Percentiles rank a stretch among this genome's conserved stretches.
These are phyloP conservation scores for Leptographium flavum DNA, from an alignment of 2,329 filamentous ascomycete species.

Conservation along the genomic window DNA sequence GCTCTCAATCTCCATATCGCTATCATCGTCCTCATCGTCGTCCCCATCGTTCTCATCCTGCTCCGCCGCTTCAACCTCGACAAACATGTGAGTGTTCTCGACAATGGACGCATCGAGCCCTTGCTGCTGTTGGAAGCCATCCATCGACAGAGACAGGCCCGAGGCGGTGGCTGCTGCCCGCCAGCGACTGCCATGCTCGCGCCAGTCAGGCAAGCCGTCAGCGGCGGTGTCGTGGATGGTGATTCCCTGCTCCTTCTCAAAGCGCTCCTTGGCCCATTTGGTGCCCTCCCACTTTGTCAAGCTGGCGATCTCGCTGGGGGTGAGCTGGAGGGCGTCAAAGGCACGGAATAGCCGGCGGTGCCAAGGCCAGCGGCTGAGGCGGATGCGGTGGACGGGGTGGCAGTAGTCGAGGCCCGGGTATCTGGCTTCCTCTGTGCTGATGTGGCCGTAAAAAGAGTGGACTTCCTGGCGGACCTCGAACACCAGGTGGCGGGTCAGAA, in stretches of 20 bases:
- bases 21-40: constrained; percentile 17
- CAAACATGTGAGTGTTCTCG: no score
- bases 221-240: constrained; percentile 57
- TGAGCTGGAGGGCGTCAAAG: constrained; percentile 57
- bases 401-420: constrained; percentile 73
- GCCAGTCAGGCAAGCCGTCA: constrained; percentile 51
- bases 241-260: constrained; percentile 60
- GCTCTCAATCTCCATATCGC: constrained; percentile 36
- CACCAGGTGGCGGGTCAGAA: constrained; percentile 58
- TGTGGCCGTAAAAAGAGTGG: constrained; percentile 62
- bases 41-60: constrained; percentile 2
- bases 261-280: constrained; percentile 69
- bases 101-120: background rate
- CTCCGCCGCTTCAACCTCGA: background rate
- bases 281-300: constrained; percentile 76
- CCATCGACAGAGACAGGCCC: background rate
- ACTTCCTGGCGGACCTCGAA: constrained; percentile 69
- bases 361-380: constrained; percentile 64
- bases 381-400: constrained; percentile 56
- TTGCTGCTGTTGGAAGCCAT: background rate
- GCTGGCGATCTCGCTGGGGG: constrained; percentile 51
- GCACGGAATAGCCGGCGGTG: constrained; percentile 63
- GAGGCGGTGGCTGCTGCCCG: constrained; percentile 1
- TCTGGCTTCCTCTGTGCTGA: constrained; percentile 66
- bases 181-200: constrained; percentile 28